Evolutionary conservation across 2,329 filamentous ascomycete genomes (phyloP), one percentile per base, ranked within the genome.

Genomic region (Lizonia empirigonia): DNA sequence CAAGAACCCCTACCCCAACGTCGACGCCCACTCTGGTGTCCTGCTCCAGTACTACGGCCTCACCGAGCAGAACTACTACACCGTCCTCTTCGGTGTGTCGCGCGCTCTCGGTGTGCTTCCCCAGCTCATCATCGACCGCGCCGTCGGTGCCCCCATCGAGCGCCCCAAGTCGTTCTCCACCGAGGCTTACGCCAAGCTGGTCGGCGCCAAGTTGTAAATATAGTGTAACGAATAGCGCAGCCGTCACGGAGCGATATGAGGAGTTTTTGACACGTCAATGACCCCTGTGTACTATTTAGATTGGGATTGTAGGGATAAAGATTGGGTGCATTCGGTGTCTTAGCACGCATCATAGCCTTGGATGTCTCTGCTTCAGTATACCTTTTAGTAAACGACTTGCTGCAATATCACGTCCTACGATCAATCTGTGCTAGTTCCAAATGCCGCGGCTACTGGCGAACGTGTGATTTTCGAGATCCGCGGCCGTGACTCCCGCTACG

Each of bases 51-150:
- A 99, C 88, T 99, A 99, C 82, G 94, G 94, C 73, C 84, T 99
- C 76, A 97, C 90, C 60, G 93, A 99, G 85, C 89, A 94, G 79
- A 97, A 87, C 88, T 99, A 95, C 88, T 99, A 99, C 90, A 99
- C 94, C 59, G 94, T 99, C 59, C 89, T 99, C 74, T 99, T 99
- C 79, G 94, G 94, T 86, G 94, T 99, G 35, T 96, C 92, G 67
- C 90, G 94, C 76, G 94, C 94, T 67, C 90, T 99, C 70, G 94
- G 94, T 87, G 94, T 99, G 65, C 89, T 99, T 72, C 94, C 94
- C 70, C 94, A 99, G 85, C 86, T 99, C 76, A 99, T 99, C 85
- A 97, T 99, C 74, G 94, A 99, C 86, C 93, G 94, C 76, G 94
- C 93, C 67, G 85, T 97, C 65, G 94, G 94, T 75, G 90, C 91